Base-by-base conservation (phyloP, 768 basidiomycete species). In the Mycena capillaripes region DNA sequence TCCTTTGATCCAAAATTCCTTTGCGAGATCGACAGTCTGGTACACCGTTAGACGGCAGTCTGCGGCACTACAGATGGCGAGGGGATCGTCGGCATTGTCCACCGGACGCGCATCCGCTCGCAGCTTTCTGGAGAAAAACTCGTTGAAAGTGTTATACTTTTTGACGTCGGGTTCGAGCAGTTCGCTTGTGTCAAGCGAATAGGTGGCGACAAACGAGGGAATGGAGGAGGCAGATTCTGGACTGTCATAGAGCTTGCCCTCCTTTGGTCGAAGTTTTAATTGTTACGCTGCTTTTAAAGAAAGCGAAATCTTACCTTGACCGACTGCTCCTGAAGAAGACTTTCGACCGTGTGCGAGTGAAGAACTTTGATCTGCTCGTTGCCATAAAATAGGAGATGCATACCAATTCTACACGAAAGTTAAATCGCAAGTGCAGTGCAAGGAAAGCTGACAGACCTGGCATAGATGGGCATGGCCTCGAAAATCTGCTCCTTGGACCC, bases 11-110 rank as follows among this genome's bases (percentile, higher is more conserved):
- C 95, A 96, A 76, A 95, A 89, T 78, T 89, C 80, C 77, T 87
- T 86, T 1, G 95, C 94, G 1, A 88, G 79, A 25, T 87, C 84
- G 2, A 92, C 79, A 11, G 86, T 85, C 21, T 84, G 83, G 78
- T 89, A 95, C 1, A 94, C 94, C 2, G 91, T 92, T 64, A 96
- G 78, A 17, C 95, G 84, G 73, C 89, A 92, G 75, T 96, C 95
- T 0, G 95, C 94, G 0, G 90, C 89, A 21, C 89, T 90, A 76
- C 89, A 89, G 50, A 95, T 81, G 30, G 86, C 85, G 6, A 77
- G 74, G 0, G 88, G 85, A 68, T 93, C 87, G 1, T 87, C 81
- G 7, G 84, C 86, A 10, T 88, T 84, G 59, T 90, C 85, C 34
- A 93, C 86, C 0, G 92, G 92, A 8, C 95, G 88, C 5, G 89